Percentiles rank a stretch among this genome's conserved stretches.
Conservation (phyloP, 2,329 filamentous ascomycete species). For the Pestalotiopsis fici region DNA sequence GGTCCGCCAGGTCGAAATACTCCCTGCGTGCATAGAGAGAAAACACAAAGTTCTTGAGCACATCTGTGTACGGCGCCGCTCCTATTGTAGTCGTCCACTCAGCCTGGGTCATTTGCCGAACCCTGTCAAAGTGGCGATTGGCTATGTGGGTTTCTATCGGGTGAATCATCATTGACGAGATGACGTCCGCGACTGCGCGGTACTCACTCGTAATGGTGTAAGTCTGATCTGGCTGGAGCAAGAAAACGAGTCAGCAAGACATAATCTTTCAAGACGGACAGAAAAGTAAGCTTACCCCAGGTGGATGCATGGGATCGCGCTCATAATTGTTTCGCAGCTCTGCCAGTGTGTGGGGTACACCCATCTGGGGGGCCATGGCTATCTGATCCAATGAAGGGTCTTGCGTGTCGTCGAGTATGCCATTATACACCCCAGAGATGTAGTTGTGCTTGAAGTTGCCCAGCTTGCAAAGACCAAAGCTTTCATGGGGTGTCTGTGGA, state of each 20-base stretch:
- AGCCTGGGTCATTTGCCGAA: background rate
- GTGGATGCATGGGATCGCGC: slow-evolving; percentile 18
- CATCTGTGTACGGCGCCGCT: slow-evolving; percentile 3
- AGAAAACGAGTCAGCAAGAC: background rate
- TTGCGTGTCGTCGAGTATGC: slow-evolving; percentile 9
- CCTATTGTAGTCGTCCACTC: background rate
- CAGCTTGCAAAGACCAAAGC: slow-evolving; percentile 56
- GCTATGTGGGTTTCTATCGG: slow-evolving; percentile 6
- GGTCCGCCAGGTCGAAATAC: background rate
- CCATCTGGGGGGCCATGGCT: slow-evolving; percentile 24
- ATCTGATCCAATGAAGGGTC: slow-evolving; percentile 13
- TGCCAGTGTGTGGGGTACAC: slow-evolving; percentile 9
- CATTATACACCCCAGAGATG: slow-evolving; percentile 38
- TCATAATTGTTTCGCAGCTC: slow-evolving; percentile 18
- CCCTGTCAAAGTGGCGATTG: slow-evolving; percentile 9
- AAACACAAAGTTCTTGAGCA: slow-evolving; percentile 12
- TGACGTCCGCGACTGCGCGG: slow-evolving; percentile 28
- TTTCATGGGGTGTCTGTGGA: slow-evolving; percentile 42
- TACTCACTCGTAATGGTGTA: slow-evolving; percentile 32
- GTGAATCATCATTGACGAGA: slow-evolving; percentile 31
- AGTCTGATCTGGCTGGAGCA: slow-evolving; percentile 22
- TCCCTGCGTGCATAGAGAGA: background rate
- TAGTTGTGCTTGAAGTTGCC: slow-evolving; percentile 45
- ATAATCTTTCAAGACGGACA: background rate
- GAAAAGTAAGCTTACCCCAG: slow-evolving; percentile 18